These are phyloP conservation scores for Phaeoacremonium minimum DNA, from an alignment of 2,329 filamentous ascomycete species.

Conservation along the genomic window DNA sequence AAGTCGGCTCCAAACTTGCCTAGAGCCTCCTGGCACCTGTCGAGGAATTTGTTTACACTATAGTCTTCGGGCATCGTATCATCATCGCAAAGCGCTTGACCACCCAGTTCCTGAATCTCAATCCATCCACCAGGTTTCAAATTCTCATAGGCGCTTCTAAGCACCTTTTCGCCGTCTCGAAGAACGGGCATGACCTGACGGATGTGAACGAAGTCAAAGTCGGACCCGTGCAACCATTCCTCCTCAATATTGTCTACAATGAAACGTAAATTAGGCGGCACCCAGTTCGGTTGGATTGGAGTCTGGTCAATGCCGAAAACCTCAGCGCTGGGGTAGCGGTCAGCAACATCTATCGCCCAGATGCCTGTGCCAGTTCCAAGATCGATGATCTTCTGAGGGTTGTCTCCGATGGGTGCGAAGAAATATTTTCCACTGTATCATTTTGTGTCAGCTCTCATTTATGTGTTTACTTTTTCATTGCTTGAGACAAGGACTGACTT, in stretches of 20 bases:
- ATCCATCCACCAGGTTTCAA: slow-evolving; percentile 23
- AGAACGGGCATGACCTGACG: slow-evolving; percentile 31
- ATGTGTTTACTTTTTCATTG: no score
- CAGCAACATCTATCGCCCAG: slow-evolving; percentile 26
- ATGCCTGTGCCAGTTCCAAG: slow-evolving; percentile 51
- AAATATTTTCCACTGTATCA: slow-evolving; percentile 33
- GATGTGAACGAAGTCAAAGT: slow-evolving; percentile 23
- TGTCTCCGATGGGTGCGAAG: slow-evolving; percentile 22
- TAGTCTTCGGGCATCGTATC: slow-evolving; percentile 16
- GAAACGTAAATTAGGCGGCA: slow-evolving; percentile 33
- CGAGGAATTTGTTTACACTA: slow-evolving; percentile 22
- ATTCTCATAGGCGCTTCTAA: slow-evolving; percentile 30
- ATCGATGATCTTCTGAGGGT: slow-evolving; percentile 45
- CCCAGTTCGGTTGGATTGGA: slow-evolving; percentile 33
- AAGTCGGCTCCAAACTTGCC: slow-evolving; percentile 23
- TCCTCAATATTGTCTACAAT: slow-evolving; percentile 28
- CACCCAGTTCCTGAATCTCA: slow-evolving; percentile 22
- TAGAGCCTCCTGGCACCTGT: slow-evolving; percentile 19
- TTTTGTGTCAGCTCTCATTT: slow-evolving; percentile 43
- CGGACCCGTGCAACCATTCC: slow-evolving; percentile 13
- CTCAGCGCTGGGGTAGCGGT: slow-evolving; percentile 29
- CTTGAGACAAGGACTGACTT: no score
- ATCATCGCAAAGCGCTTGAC: slow-evolving; percentile 18
- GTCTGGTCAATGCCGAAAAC: slow-evolving; percentile 33
- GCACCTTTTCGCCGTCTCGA: slow-evolving; percentile 42